Percentiles rank a stretch among this genome's conserved stretches.
phyloP scores from a whole-genome alignment of 2,329 filamentous ascomycete genomes.

The Apiospora aurea region DNA sequence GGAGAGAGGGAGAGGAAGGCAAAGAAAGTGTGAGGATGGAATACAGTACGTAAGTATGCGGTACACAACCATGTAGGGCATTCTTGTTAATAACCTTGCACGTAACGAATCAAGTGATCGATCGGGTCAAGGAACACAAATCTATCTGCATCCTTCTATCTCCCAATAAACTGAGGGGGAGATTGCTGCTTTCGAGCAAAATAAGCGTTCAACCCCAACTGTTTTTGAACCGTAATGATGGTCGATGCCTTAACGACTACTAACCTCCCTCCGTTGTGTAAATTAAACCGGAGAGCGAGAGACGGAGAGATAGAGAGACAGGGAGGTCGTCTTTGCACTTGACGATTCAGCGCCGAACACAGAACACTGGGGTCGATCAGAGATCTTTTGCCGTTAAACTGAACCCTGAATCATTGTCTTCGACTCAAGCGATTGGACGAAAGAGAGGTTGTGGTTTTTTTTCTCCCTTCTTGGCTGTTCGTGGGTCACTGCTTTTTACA shows the following conservation, averaged over 20 bases:
- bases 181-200: conserved; percentile 3
- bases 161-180: conserved; percentile 10
- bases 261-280: conserved; percentile 11
- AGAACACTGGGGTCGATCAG: conserved; percentile 4
- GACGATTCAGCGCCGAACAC: conserved; percentile 10
- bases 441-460: not conserved
- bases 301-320: not conserved
- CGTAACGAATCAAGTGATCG: not conserved
- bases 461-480: not conserved
- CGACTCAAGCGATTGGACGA: conserved; percentile 1
- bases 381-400: not conserved
- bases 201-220: conserved; percentile 20
- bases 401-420: conserved; percentile 4
- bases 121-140: not conserved
- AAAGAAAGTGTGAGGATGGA: not conserved
- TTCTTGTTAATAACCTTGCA: not conserved
- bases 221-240: conserved; percentile 16
- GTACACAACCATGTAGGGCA: not conserved
- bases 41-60: not conserved
- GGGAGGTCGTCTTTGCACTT: not conserved
- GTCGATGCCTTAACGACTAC: not conserved
- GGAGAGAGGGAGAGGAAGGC: not conserved
- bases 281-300: conserved; percentile 10
- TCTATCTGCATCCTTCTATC: not conserved
- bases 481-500: not conserved